These are phyloP conservation scores for Clonostachys rosea DNA, from an alignment of 2,329 filamentous ascomycete genomes.

Conservation along the genomic window DNA sequence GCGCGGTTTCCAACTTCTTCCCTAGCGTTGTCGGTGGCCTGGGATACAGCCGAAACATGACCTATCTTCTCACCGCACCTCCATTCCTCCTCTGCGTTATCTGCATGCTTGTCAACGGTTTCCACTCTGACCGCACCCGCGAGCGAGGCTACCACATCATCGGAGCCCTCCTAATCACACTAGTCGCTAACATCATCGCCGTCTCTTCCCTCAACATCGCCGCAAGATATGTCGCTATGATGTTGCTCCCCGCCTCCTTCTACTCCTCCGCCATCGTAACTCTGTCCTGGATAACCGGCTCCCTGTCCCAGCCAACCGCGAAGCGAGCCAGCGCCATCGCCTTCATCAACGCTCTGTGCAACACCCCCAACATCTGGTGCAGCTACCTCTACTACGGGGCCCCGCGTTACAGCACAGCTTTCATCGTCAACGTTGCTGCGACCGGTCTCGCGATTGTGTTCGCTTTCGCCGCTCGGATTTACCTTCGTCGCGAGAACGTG, in stretches of 20 bases:
- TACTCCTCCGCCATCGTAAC: constrained; percentile 4
- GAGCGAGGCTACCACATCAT: constrained; percentile 11
- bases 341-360: constrained; percentile 3
- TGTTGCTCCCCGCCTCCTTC: constrained; percentile 3
- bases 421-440: constrained; percentile 17
- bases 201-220: constrained; percentile 6
- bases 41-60: constrained; percentile 13
- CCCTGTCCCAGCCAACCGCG: constrained; percentile 59
- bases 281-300: constrained; percentile 70
- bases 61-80: constrained; percentile 10
- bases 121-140: constrained; percentile 9
- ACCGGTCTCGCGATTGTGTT: constrained; percentile 16
- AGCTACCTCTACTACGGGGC: constrained; percentile 52
- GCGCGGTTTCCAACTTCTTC: constrained; percentile 12
- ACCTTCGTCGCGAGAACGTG: constrained; percentile 14
- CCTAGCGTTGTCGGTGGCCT: constrained; percentile 12
- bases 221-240: constrained; percentile 1
- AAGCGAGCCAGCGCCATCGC: constrained; percentile 11
- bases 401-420: constrained; percentile 12
- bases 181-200: constrained; percentile 12
- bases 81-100: constrained; percentile 12
- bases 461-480: constrained; percentile 8
- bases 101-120: constrained; percentile 8
- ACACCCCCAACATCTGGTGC: constrained; percentile 50
- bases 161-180: constrained; percentile 6